Evolutionary conservation across 805 yeast species (phyloP).

Genomic region (Barnettozyma vustinii): DNA sequence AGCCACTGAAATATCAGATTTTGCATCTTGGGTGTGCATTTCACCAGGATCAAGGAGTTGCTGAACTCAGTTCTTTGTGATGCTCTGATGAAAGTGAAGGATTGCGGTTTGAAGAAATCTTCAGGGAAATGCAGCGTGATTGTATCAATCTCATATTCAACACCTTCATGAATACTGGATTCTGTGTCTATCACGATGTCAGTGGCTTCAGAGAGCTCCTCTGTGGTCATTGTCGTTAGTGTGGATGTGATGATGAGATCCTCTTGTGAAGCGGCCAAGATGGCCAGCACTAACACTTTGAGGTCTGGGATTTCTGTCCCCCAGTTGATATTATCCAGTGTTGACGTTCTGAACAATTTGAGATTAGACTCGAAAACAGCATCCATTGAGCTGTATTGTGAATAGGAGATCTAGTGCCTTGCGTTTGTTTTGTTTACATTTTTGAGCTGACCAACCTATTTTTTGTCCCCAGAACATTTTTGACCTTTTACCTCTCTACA

Average conservation of each 20-base stretch:
- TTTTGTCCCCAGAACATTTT: background rate
- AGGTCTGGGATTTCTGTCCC: slow-evolving; percentile 9
- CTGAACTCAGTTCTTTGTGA: slow-evolving; percentile 2
- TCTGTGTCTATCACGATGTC: slow-evolving; percentile 8
- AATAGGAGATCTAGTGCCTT: background rate
- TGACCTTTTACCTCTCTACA: background rate
- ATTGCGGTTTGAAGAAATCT: slow-evolving; percentile 15
- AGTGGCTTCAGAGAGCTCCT: slow-evolving; percentile 15
- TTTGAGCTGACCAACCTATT: background rate
- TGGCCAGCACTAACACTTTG: slow-evolving; percentile 19
- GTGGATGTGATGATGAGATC: slow-evolving; percentile 19
- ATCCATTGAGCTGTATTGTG: slow-evolving; percentile 5
- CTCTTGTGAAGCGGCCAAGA: slow-evolving; percentile 20
- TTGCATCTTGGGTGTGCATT: slow-evolving; percentile 14
- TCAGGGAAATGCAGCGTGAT: slow-evolving; percentile 18
- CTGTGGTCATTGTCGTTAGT: slow-evolving; percentile 14
- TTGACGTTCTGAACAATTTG: slow-evolving; percentile 15
- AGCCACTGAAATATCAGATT: slow-evolving; percentile 26
- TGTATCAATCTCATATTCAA: slow-evolving; percentile 4
- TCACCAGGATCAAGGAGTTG: slow-evolving; percentile 11
- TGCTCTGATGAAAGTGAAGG: slow-evolving; percentile 13
- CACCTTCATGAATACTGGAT: slow-evolving; percentile 1
- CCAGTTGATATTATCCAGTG: slow-evolving; percentile 8
- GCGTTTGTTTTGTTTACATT: slow-evolving; percentile 4
- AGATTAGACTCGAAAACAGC: slow-evolving; percentile 15